Base-by-base conservation (phyloP, 768 basidiomycete genomes). In the Suillus ampliporus region DNA sequence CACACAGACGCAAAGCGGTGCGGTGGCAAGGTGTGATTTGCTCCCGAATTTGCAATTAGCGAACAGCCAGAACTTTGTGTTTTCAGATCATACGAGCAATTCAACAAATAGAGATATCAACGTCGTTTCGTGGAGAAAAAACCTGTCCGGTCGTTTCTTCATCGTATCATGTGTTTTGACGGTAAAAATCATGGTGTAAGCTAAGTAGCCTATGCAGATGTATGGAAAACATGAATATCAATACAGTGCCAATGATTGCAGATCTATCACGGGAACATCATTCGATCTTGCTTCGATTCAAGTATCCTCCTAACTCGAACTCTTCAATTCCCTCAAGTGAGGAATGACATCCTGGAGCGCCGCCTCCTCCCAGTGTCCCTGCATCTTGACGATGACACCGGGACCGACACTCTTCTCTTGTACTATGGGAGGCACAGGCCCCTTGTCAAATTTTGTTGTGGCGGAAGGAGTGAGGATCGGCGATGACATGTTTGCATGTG, bases 331-430 rank as follows among this genome's bases (percentile, higher is more conserved):
- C 61, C 74, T 74, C 31, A 75, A 34, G 40, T 60, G 62, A n/a
- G 71, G 72, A 6, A 77, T 73, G n/a, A 77, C 71, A 10, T 77
- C 75, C 1, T 47, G 52, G 57, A 77, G 21, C 34, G 63, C 58
- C 40, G 59, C 69, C 57, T 74, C 72, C n/a, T 67, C 44, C 70
- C 71, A 74, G 13, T 48, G 60, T 11, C 58, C 58, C 26, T 67
- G 64, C 26, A 74, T 51, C 43, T 54, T 67, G n/a, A 73, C 62
- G 1, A 58, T 31, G 4, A 64, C 61, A 19, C 60, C 62, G 1
- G 65, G 34, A 5, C 37, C 11, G 23, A 10, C 35, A 10, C 23
- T 38, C 23, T 38, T 38, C 9, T 40, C 37, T 38, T 19, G 23
- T 26, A 2, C 19, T 28, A 31, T 26, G 1, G 37, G 23, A 38